Conservation (phyloP, 2,329 filamentous ascomycete species). For the Nigrospora oryzae region DNA sequence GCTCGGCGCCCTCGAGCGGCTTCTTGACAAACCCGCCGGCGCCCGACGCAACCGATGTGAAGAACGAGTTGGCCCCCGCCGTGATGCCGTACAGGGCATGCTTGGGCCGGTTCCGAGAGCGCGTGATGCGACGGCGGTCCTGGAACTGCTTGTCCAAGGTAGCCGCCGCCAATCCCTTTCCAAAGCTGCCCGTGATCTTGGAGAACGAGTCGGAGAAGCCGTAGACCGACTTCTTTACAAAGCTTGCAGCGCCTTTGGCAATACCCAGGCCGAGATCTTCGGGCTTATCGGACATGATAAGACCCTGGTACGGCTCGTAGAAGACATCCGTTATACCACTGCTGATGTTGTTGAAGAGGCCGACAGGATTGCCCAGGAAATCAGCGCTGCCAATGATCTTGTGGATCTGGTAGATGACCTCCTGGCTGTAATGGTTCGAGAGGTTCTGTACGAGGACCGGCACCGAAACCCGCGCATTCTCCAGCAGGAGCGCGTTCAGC, state of each 20-base stretch:
- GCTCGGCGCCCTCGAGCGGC: slow-evolving; percentile 89
- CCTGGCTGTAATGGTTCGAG: slow-evolving; percentile 91
- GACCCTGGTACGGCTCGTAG: slow-evolving; percentile 96
- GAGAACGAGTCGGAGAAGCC: slow-evolving; percentile 96
- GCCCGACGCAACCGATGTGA: slow-evolving; percentile 85
- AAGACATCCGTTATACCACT: slow-evolving; percentile 97
- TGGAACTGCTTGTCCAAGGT: slow-evolving; percentile 99
- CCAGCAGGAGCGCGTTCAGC: slow-evolving; percentile 86
- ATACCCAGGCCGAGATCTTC: slow-evolving; percentile 94
- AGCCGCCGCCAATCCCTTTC: slow-evolving; percentile 89
- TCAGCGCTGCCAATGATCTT: slow-evolving; percentile 95
- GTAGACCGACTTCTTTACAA: slow-evolving; percentile 98
- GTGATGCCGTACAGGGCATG: slow-evolving; percentile 96
- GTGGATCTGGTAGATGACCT: slow-evolving; percentile 91
- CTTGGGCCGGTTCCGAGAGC: slow-evolving; percentile 88
- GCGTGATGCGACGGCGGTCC: slow-evolving; percentile 86
- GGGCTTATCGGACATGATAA: slow-evolving; percentile 91
- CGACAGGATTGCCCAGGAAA: slow-evolving; percentile 95
- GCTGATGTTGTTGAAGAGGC: slow-evolving; percentile 95
- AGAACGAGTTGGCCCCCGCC: slow-evolving; percentile 88
- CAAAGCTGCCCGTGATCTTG: slow-evolving; percentile 94
- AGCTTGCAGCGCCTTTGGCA: slow-evolving; percentile 91
- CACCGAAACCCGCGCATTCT: slow-evolving; percentile 88
- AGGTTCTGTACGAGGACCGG: slow-evolving; percentile 78
- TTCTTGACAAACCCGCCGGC: slow-evolving; percentile 90